These are phyloP conservation scores for Solanum sejunctum DNA, from an alignment of 257 asterid genomes.

Conservation along the genomic window DNA sequence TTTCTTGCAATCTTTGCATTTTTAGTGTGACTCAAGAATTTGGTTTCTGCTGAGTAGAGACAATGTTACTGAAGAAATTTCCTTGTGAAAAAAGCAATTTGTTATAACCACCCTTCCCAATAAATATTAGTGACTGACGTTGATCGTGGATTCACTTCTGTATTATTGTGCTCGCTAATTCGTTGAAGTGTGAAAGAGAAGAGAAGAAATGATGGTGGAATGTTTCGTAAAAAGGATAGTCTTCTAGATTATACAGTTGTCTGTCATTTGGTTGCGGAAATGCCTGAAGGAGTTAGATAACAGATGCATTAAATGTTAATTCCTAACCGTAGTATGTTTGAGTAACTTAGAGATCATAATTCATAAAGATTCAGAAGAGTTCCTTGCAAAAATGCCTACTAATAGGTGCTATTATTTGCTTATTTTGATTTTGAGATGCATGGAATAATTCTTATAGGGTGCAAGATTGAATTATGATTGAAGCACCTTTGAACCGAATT, in stretches of 20 bases:
- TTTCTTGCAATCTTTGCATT: neutral
- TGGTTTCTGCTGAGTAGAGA: neutral
- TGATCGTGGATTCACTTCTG: neutral
- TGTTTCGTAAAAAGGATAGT: neutral
- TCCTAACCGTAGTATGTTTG: neutral
- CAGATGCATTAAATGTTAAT: neutral
- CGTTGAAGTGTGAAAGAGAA: neutral
- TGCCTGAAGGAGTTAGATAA: neutral
- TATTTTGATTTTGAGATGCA: neutral
- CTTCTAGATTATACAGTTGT: neutral
- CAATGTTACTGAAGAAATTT: neutral
- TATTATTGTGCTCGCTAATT: neutral
- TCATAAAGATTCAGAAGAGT: neutral
- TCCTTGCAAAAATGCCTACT: neutral
- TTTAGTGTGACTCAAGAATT: neutral
- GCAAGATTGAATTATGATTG: neutral
- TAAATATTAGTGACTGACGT: neutral
- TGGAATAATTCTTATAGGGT: neutral
- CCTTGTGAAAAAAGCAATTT: neutral
- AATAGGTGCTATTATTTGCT: neutral
- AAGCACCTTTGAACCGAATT: neutral
- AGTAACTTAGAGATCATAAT: neutral
- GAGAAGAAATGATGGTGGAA: neutral
- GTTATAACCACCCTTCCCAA: neutral
- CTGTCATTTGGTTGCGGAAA: neutral